Evolutionary conservation across 2,329 filamentous ascomycete genomes (phyloP), one percentile per base, ranked within the genome.

Genomic region (Penicillium sp.): DNA sequence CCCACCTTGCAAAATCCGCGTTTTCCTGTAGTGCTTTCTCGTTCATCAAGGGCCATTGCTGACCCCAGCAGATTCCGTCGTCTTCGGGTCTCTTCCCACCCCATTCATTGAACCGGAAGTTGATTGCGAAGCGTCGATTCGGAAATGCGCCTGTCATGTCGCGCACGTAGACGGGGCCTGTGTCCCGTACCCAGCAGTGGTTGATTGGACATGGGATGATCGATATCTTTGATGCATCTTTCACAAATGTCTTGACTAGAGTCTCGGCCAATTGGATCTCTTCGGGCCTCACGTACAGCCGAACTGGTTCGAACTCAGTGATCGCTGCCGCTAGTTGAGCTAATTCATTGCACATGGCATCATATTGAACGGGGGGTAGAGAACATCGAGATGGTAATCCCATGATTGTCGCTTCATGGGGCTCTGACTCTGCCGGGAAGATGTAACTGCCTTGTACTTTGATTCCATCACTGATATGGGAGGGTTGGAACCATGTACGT

Each of bases 21-120:
- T 58, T 58, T 13, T 58, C 57, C n/a, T 46, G 43, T 2, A 56
- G 26, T 7, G 38, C n/a, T 3, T 45, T 37, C 9, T 50, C 35
- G 2, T 48, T 33, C 54, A 59, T 52, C n/a, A 56, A 28, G 2
- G 54, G 57, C 45, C 51, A 60, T 7, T 19, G 49, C 33, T 54
- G 51, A 3, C 53, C 51, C 41, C 42, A 51, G 37, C 46, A 48
- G 9, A 53, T 35, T n/a, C 55, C 53, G 3, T 53, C 51, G 6
- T 55, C 44, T 24, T 53, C 48, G 5, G 54, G 48, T 28, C 53
- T 55, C 49, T 60, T 53, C 12, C 53, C 58, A 3, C 60, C 58
- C 61, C 59, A 60, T 48, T 61, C 58, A 29, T 58, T 59, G 24
- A 60, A 61, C 1, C 44, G 45, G 33, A 60, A 58, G 34, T 56